phyloP scores from a whole-genome alignment of 495 filamentous ascomycete species.

The Tirmania nivea region DNA sequence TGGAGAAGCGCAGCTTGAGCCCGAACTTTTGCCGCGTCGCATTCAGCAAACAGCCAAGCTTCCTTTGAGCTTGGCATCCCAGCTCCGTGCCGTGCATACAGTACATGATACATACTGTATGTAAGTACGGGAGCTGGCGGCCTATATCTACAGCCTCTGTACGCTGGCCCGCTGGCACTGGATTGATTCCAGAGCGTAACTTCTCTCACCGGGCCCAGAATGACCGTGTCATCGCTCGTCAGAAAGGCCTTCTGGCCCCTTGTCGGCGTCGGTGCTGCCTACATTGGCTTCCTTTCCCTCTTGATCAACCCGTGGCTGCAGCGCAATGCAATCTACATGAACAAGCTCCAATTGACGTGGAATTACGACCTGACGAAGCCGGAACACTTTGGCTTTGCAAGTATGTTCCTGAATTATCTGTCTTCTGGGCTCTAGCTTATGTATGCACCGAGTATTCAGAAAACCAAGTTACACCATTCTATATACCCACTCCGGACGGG shows the following conservation, averaged over 20 bases:
- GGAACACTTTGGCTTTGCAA: constrained; percentile 47
- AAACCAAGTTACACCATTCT: constrained; percentile 40
- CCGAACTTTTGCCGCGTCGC: neutral
- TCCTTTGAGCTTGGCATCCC: neutral
- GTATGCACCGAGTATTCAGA: constrained; percentile 6
- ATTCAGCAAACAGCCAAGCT: neutral
- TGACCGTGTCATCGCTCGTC: constrained; percentile 24
- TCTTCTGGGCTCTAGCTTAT: neutral
- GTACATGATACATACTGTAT: too few relatives aligned
- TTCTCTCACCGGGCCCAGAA: too few relatives aligned
- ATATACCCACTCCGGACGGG: constrained; percentile 33
- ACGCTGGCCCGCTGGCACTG: too few relatives aligned
- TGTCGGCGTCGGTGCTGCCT: constrained; percentile 28
- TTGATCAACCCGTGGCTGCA: constrained; percentile 31
- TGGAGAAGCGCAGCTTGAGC: neutral
- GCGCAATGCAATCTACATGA: constrained; percentile 36
- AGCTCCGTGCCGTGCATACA: neutral
- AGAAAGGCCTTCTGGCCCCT: constrained; percentile 38
- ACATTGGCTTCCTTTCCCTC: constrained; percentile 27
- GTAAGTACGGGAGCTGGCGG: too few relatives aligned
- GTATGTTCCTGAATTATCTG: constrained; percentile 22
- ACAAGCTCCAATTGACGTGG: constrained; percentile 35
- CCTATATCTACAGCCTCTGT: too few relatives aligned
- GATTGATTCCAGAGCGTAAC: too few relatives aligned
- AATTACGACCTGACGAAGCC: constrained; percentile 40